Evolutionary conservation across 805 yeast genomes (phyloP).

Genomic region (Lipomyces anomalus): DNA sequence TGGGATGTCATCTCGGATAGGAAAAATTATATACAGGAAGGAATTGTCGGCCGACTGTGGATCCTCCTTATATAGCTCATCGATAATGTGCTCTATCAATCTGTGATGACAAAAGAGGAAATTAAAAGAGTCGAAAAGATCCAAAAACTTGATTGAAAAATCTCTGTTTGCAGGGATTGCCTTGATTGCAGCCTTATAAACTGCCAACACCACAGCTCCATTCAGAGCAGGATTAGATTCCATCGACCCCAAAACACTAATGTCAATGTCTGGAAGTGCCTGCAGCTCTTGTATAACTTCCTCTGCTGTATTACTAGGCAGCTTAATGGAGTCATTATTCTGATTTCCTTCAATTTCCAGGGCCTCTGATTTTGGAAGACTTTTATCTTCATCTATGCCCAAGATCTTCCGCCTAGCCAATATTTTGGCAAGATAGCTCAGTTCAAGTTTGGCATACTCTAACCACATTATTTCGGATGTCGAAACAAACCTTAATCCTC

Average conservation of each 20-base stretch:
- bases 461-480: slow-evolving; percentile 71
- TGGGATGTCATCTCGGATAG: neutral
- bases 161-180: slow-evolving; percentile 38
- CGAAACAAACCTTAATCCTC: slow-evolving; percentile 76
- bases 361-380: neutral
- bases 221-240: slow-evolving; percentile 74
- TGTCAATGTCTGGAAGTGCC: slow-evolving; percentile 78
- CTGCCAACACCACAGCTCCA: slow-evolving; percentile 65
- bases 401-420: slow-evolving; percentile 76
- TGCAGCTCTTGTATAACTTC: slow-evolving; percentile 52
- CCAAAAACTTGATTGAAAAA: slow-evolving; percentile 45
- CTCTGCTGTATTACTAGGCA: neutral
- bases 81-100: neutral
- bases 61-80: neutral
- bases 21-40: neutral
- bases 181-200: slow-evolving; percentile 62
- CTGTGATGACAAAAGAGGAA: neutral
- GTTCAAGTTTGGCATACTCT: slow-evolving; percentile 81
- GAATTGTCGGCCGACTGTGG: neutral
- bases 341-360: neutral
- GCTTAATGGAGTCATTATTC: neutral
- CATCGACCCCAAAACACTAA: slow-evolving; percentile 78
- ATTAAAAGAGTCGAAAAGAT: slow-evolving; percentile 61
- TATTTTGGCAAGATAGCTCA: slow-evolving; percentile 76
- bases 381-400: slow-evolving; percentile 5